These are phyloP conservation scores for Adansonia grandidieri DNA, from an alignment of 441 rosid species.

Conservation along the genomic window DNA sequence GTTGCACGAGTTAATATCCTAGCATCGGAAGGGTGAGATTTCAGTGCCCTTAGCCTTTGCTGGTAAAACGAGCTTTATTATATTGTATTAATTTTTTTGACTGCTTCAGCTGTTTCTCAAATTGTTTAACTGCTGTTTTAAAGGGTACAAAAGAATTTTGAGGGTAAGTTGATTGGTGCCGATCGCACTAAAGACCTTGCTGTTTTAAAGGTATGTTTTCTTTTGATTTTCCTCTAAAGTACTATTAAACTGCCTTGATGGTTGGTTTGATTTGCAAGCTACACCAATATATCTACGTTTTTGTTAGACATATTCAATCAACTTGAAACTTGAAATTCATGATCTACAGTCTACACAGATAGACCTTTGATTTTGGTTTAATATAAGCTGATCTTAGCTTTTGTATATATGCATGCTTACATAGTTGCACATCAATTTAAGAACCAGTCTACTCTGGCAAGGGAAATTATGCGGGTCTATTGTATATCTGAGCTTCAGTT, in stretches of 20 bases:
- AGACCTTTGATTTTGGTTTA: not conserved
- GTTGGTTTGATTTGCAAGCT: constrained; percentile 15
- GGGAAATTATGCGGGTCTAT: not conserved
- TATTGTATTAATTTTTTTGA: constrained; percentile 20
- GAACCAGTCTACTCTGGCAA: not conserved
- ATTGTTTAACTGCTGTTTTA: constrained; percentile 32
- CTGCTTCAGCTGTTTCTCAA: constrained; percentile 19
- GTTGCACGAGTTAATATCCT: constrained; percentile 93
- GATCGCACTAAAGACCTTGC: constrained; percentile 96
- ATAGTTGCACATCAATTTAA: not conserved
- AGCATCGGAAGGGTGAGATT: constrained; percentile 86
- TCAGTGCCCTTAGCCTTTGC: constrained; percentile 35
- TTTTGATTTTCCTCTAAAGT: not conserved
- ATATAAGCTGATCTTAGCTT: not conserved
- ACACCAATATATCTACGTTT: not conserved
- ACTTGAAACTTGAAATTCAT: constrained; percentile 10
- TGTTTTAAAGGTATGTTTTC: constrained; percentile 66
- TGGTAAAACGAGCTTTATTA: constrained; percentile 36
- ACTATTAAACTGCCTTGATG: not conserved
- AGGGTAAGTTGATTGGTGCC: constrained; percentile 88
- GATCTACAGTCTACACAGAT: not conserved
- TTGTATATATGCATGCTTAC: not conserved
- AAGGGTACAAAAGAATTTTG: constrained; percentile 92
- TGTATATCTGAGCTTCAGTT: not conserved
- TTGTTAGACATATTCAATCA: constrained; percentile 17